Evolutionary conservation across 1,284 basidiomycete species (phyloP).

Genomic region (Fomitopsis betulina): DNA sequence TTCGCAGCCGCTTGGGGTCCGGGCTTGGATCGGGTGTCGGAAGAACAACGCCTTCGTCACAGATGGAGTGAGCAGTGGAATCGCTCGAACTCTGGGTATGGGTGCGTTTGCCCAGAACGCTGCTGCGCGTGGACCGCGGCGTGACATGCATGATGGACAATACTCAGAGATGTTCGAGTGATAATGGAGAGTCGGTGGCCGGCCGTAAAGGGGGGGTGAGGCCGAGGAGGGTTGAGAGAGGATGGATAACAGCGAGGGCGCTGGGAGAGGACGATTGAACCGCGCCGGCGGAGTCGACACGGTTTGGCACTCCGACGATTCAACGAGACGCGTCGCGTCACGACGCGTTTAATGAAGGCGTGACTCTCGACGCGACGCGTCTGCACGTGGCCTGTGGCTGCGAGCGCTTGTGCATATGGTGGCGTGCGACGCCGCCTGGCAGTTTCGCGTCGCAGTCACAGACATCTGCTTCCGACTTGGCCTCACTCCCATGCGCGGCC

Average conservation of each 20-base stretch:
- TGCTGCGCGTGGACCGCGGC: constrained; percentile 30
- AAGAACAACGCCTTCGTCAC: constrained; percentile 22
- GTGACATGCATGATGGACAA: constrained; percentile 16
- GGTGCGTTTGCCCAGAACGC: constrained; percentile 56
- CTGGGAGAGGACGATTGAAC: constrained; percentile 16
- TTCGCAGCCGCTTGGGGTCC: constrained; percentile 58
- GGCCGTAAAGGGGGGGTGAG: not conserved
- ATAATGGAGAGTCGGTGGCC: not conserved
- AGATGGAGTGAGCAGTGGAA: constrained; percentile 12
- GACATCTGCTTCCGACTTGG: not conserved
- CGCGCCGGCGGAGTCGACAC: constrained; percentile 20
- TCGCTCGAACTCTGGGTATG: constrained; percentile 33
- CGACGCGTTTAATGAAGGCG: constrained; percentile 14
- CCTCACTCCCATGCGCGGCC: not conserved
- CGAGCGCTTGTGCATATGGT: not conserved
- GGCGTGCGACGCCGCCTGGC: not conserved
- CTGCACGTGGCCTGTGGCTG: constrained; percentile 4
- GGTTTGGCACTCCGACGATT: constrained; percentile 28
- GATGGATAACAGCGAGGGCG: constrained; percentile 11
- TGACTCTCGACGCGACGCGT: constrained; percentile 23
- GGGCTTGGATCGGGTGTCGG: constrained; percentile 60
- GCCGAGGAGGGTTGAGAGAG: constrained; percentile 6
- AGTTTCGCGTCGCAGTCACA: not conserved
- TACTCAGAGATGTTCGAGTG: not conserved
- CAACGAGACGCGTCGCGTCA: constrained; percentile 25